Percentiles rank a stretch among this genome's conserved stretches.
Conservation (phyloP, 805 yeast species). For the Wilhelminamyces savonicus region DNA sequence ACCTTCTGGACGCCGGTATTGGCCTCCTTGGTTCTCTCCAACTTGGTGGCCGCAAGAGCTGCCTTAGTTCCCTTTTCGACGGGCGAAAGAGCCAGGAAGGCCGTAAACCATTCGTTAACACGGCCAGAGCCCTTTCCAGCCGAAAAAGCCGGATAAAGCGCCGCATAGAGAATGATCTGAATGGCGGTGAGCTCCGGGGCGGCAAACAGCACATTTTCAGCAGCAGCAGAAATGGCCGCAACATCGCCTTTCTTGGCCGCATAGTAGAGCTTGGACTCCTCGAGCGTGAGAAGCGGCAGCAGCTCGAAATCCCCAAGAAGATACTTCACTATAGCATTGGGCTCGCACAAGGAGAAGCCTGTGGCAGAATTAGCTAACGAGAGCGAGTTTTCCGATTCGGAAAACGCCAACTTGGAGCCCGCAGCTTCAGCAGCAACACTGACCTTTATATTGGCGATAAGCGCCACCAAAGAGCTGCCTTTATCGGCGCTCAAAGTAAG, state of each 20-base stretch:
- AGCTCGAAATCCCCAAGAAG: conserved; percentile 43
- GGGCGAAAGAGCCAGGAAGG: conserved; percentile 29
- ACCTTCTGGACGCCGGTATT: conserved; percentile 35
- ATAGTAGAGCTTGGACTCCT: conserved; percentile 39
- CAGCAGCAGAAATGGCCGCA: conserved; percentile 10
- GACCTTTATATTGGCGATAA: conserved; percentile 19
- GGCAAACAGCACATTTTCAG: not conserved
- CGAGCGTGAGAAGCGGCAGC: conserved; percentile 28
- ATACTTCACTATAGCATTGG: conserved; percentile 67
- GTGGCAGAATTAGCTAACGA: conserved; percentile 27
- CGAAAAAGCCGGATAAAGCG: conserved; percentile 40
- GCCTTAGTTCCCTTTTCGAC: conserved; percentile 40
- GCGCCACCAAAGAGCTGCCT: conserved; percentile 8
- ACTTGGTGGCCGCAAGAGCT: conserved; percentile 41
- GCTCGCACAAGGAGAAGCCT: conserved; percentile 48
- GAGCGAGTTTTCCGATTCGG: conserved; percentile 18
- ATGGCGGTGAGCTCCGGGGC: conserved; percentile 35
- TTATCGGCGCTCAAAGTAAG: too few species aligned
- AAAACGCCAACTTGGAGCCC: conserved; percentile 7
- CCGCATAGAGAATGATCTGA: conserved; percentile 54
- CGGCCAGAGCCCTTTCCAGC: too few species aligned
- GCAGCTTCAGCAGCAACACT: conserved; percentile 15
- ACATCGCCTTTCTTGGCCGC: conserved; percentile 30
- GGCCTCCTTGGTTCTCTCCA: conserved; percentile 33
- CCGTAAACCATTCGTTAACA: conserved; percentile 34